phyloP scores from a whole-genome alignment of 78 protist genomes.

The Mastigamoeba balamuthi region DNA sequence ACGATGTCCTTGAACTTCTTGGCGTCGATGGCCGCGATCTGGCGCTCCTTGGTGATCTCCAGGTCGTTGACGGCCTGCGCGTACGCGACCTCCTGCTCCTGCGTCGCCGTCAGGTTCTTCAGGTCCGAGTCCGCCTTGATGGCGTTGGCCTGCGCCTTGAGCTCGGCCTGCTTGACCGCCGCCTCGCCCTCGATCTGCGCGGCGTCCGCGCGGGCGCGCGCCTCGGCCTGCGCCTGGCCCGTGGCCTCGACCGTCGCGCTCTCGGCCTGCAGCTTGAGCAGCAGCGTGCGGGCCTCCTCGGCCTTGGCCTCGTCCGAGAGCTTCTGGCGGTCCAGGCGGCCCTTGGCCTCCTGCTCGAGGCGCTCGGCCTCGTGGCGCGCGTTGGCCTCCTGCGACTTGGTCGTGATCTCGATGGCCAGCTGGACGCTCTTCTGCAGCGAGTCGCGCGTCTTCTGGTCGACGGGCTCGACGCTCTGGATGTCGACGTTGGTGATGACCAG shows the following conservation, averaged over 20 bases:
- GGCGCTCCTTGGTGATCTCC: conserved; percentile 35
- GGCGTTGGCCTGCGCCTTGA: conserved; percentile 54
- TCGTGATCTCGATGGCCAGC: conserved; percentile 83
- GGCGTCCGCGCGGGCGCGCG: conserved; percentile 75
- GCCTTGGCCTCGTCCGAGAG: conserved; percentile 67
- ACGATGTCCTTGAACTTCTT: conserved; percentile 53
- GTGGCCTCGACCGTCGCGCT: conserved; percentile 52
- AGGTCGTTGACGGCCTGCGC: conserved; percentile 41
- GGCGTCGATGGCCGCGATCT: conserved; percentile 55
- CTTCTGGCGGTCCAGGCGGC: conserved; percentile 68
- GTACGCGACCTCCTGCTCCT: conserved; percentile 50
- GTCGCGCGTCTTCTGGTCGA: conserved; percentile 80
- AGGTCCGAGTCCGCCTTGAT: conserved; percentile 60
- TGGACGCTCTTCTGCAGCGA: conserved; percentile 72
- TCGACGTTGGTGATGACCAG: conserved; percentile 82
- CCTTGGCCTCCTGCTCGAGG: conserved; percentile 73
- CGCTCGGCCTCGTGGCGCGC: conserved; percentile 78
- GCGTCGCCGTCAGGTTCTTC: conserved; percentile 8
- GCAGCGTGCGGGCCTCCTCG: conserved; percentile 46
- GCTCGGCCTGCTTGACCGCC: conserved; percentile 59
- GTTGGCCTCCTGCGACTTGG: conserved; percentile 79
- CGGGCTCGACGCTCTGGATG: conserved; percentile 89
- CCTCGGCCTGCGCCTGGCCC: conserved; percentile 79
- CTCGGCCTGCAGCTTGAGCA: conserved; percentile 63
- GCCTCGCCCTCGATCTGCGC: conserved; percentile 60